Evolutionary conservation across 805 yeast species (phyloP), one percentile per base, ranked within the genome.

Genomic region (Candida methanosorbosa): DNA sequence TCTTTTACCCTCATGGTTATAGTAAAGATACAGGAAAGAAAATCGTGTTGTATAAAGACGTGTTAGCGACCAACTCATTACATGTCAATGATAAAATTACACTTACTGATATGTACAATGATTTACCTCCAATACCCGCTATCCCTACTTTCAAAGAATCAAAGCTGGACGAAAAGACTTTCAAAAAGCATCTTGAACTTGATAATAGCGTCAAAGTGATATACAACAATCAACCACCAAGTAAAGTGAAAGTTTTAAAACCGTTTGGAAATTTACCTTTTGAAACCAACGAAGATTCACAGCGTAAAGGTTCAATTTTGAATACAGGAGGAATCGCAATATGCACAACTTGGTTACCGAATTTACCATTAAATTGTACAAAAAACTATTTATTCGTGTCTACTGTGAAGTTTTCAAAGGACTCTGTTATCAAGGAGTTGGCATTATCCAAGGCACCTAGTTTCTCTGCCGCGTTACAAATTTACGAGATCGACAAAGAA

Each of bases 261-360:
- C n/a, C n/a, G n/a, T n/a, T n/a, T n/a, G n/a, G n/a, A n/a, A n/a
- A n/a, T n/a, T n/a, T n/a, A n/a, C n/a, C n/a, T n/a, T n/a, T n/a
- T n/a, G n/a, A n/a, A n/a, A n/a, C n/a, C n/a, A n/a, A n/a, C n/a
- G n/a, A n/a, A n/a, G n/a, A n/a, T n/a, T n/a, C n/a, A n/a, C 31
- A 43, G 15, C 41, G 62, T 33, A 14, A 26, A 5, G 63, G 63
- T 0, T 34, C 39, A 17, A 43, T 50, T 3, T 27, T 50, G 2
- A 56, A 55, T 32, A 46, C 55, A 7, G 62, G 62, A 16, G 62
- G 61, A 2, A 14, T 49, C 3, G 58, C 62, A 4, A 17, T 55
- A 11, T 33, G 39, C 5, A 36, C 47, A 9, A 42, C 45, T 17
- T 57, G 60, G 57, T 36, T 45, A 18, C 30, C 30, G 6, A 45